Percentiles rank a stretch among this genome's conserved stretches.
Conservation (phyloP, 1,284 basidiomycete species). For the Meira miltonrushii region DNA sequence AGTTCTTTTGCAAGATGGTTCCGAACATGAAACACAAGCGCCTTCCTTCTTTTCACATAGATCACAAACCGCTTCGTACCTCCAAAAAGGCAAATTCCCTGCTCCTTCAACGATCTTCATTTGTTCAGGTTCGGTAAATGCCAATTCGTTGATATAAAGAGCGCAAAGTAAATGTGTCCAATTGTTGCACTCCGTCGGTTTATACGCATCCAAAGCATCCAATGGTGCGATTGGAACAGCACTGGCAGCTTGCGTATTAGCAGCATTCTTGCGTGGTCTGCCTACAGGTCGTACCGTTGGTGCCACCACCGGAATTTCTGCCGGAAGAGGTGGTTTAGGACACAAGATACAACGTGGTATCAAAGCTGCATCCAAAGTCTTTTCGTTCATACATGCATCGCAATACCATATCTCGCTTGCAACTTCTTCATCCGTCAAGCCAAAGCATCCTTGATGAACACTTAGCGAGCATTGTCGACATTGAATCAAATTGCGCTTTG, state of each 20-base stretch:
- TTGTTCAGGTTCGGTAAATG: conserved; percentile 67
- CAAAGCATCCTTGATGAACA: conserved; percentile 47
- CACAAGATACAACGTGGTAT: conserved; percentile 44
- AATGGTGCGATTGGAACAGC: conserved; percentile 38
- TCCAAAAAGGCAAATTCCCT: conserved; percentile 61
- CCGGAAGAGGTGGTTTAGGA: conserved; percentile 3
- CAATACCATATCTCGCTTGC: conserved; percentile 38
- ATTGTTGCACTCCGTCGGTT: conserved; percentile 87
- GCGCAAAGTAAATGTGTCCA: conserved; percentile 89
- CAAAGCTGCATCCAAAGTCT: conserved; percentile 32
- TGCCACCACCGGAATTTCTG: not conserved
- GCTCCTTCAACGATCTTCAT: conserved; percentile 81
- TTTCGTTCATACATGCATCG: conserved; percentile 45
- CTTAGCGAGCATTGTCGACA: conserved; percentile 44
- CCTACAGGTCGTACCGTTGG: conserved; percentile 17
- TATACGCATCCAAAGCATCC: conserved; percentile 67
- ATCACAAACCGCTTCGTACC: conserved; percentile 41
- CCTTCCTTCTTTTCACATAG: conserved; percentile 65
- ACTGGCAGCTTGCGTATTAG: not conserved
- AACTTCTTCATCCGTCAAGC: conserved; percentile 34
- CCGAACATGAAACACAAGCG: conserved; percentile 74
- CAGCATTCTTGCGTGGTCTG: conserved; percentile 9
- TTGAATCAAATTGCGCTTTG: conserved; percentile 40
- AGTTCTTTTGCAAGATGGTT: conserved; percentile 63
- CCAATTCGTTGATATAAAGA: conserved; percentile 76